Conservation (phyloP, 1,139 yeast species). For the Diutina rugosa region DNA sequence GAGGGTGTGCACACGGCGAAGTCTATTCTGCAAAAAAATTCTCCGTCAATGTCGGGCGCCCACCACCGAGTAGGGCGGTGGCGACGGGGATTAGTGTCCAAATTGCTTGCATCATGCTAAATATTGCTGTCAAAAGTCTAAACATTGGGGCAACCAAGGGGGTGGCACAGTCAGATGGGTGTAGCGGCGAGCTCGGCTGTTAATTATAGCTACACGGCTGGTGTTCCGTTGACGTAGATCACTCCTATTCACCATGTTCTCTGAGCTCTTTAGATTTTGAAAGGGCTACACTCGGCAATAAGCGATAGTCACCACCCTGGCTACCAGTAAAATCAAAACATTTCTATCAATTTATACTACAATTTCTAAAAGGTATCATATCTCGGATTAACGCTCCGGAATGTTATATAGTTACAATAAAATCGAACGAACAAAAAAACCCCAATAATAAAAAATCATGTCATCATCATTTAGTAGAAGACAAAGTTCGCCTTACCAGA, state of each 20-base stretch:
- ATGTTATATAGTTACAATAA: not conserved
- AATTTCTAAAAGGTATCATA: not conserved
- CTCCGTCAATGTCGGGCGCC: not conserved
- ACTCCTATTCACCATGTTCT: too few relatives aligned
- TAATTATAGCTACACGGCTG: too few relatives aligned
- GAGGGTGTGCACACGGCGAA: not conserved
- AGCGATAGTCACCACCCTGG: too few relatives aligned
- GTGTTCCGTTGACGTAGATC: too few relatives aligned
- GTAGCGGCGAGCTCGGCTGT: too few relatives aligned
- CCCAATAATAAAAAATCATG: not conserved
- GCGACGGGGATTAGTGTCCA: not conserved
- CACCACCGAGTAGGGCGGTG: not conserved
- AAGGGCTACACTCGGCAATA: too few relatives aligned
- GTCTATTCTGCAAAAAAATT: not conserved
- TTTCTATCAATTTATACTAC: not conserved
- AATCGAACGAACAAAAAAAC: not conserved
- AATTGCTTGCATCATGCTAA: not conserved
- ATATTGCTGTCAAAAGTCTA: not conserved
- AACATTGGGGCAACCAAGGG: not conserved
- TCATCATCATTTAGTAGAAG: conserved; percentile 25
- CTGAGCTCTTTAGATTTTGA: too few relatives aligned
- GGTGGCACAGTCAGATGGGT: too few relatives aligned
- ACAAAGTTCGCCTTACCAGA: conserved; percentile 69
- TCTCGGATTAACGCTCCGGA: conserved; percentile 2
- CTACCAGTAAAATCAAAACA: too few relatives aligned